phyloP scores from a whole-genome alignment of 148 eudicot genomes.

The Pharnaceum exiguum region DNA sequence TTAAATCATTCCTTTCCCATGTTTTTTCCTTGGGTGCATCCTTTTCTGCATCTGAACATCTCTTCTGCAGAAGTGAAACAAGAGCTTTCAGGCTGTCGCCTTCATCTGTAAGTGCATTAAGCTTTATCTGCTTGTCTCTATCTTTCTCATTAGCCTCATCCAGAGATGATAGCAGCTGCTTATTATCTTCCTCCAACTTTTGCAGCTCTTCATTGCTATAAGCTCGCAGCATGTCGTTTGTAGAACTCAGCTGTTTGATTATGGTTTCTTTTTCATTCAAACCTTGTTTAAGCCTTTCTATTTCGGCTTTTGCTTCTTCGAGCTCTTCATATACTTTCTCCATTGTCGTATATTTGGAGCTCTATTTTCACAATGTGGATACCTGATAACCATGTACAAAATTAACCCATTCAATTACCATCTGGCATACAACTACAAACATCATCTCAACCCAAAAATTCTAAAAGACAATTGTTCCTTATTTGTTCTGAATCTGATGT shows the following conservation, averaged over 20 bases:
- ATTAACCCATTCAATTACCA: neutral
- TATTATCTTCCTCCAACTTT: slow-evolving; percentile 47
- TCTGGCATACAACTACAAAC: neutral
- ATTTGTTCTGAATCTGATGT: neutral
- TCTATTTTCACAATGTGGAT: neutral
- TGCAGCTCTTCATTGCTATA: slow-evolving; percentile 32
- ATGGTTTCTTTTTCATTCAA: slow-evolving; percentile 32
- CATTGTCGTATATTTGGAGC: slow-evolving; percentile 21
- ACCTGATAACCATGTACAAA: slow-evolving; percentile 10
- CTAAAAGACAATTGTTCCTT: neutral
- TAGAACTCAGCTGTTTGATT: slow-evolving; percentile 33
- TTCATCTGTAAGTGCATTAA: slow-evolving; percentile 31
- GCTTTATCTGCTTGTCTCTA: slow-evolving; percentile 27
- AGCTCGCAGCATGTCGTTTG: slow-evolving; percentile 41
- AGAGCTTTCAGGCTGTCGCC: slow-evolving; percentile 37
- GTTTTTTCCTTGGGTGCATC: slow-evolving; percentile 29
- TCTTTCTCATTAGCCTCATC: slow-evolving; percentile 45
- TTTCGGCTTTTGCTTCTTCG: slow-evolving; percentile 65
- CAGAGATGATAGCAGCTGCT: slow-evolving; percentile 30
- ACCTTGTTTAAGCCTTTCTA: slow-evolving; percentile 43
- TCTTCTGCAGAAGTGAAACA: slow-evolving; percentile 40
- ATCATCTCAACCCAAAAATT: neutral
- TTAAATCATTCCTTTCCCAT: slow-evolving; percentile 33
- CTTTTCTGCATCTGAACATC: slow-evolving; percentile 35
- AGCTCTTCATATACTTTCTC: slow-evolving; percentile 54